Evolutionary conservation across 495 filamentous ascomycete species (phyloP), one percentile per base, ranked within the genome.

Genomic region (Penicillium herquei): DNA sequence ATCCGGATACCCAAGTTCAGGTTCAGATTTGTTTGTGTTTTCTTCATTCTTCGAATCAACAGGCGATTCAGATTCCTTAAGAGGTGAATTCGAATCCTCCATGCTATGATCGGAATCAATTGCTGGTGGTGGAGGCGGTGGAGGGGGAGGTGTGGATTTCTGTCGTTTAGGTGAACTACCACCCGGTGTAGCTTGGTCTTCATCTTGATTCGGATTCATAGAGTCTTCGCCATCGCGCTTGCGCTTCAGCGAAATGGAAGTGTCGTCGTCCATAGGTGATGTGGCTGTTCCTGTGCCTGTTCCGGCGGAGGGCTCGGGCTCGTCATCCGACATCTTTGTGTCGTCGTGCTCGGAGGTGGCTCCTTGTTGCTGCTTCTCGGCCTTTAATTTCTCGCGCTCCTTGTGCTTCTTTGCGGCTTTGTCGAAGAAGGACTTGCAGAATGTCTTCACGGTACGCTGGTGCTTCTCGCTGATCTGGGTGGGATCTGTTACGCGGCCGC

Each of bases 341-440:
- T 75, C 65, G 17, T 74, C 72, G 2, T 69, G n/a, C 52, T 62
- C 30, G 44, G 59, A 43, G 64, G 50, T 33, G 39, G 6, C 21
- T 30, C 7, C 12, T 7, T 30, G 7, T 14, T 33, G 64, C 43
- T 78, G 70, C 42, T 72, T 77, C 52, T 82, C 79, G 3, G 76
- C 75, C 65, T 85, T 88, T 58, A 76, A 81, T 67, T 84, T 83
- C 53, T 95, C 87, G 49, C 86, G 76, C 44, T 79, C 84, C 33
- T 75, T 76, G 62, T 87, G 86, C 73, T 96, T 95, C 47, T 77
- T 76, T 2, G 90, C 84, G 0, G 88, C 91, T 63, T 91, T 91
- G 33, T 92, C 89, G 66, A 97, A 91, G 71, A 81, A 97, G 16
- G 88, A 82, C 51, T 88, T 88, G 62, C 90, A 91, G 62, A 84